These are phyloP conservation scores for Rasamsonia emersonii DNA, from an alignment of 2,329 filamentous ascomycete species.

Conservation along the genomic window DNA sequence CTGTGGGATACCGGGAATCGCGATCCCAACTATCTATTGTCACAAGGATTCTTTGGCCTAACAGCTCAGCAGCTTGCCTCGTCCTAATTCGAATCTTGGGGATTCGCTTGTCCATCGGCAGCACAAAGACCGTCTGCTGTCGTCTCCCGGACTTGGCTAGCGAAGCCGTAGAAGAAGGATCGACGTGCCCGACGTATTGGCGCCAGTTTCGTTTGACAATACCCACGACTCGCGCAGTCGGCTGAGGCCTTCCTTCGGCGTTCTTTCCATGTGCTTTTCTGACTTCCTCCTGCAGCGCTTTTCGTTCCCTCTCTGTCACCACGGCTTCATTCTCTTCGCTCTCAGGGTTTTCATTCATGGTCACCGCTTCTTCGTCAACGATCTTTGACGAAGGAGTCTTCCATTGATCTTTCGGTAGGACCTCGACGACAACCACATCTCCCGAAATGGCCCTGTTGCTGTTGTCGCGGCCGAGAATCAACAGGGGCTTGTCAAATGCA, in stretches of 20 bases:
- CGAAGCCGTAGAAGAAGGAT: slow-evolving; percentile 71
- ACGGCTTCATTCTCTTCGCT: slow-evolving; percentile 64
- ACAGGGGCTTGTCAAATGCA: slow-evolving; percentile 77
- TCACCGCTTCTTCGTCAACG: slow-evolving; percentile 85
- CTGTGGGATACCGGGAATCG: slow-evolving; percentile 83
- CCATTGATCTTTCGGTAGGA: slow-evolving; percentile 92
- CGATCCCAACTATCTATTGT: slow-evolving; percentile 94
- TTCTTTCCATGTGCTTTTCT: slow-evolving; percentile 71
- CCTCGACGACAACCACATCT: slow-evolving; percentile 85
- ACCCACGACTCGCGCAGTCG: slow-evolving; percentile 85
- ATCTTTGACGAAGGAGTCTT: slow-evolving; percentile 93
- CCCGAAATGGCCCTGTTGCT: slow-evolving; percentile 91
- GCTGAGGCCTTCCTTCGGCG: slow-evolving; percentile 70
- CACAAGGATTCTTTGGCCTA: slow-evolving; percentile 85
- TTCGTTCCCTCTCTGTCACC: slow-evolving; percentile 81
- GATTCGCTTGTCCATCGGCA: slow-evolving; percentile 96
- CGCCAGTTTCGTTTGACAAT: slow-evolving; percentile 95
- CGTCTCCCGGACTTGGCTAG: slow-evolving; percentile 67
- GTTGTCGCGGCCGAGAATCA: slow-evolving; percentile 86
- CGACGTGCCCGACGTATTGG: slow-evolving; percentile 94
- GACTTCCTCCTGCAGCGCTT: slow-evolving; percentile 83
- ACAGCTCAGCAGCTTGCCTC: slow-evolving; percentile 75
- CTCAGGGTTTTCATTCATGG: slow-evolving; percentile 89
- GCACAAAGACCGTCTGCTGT: slow-evolving; percentile 86
- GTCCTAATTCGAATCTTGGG: slow-evolving; percentile 93